Evolutionary conservation across 371 early-diverging fungal genomes (phyloP), one percentile per base, ranked within the genome.

Genomic region (Mortierella sp.): DNA sequence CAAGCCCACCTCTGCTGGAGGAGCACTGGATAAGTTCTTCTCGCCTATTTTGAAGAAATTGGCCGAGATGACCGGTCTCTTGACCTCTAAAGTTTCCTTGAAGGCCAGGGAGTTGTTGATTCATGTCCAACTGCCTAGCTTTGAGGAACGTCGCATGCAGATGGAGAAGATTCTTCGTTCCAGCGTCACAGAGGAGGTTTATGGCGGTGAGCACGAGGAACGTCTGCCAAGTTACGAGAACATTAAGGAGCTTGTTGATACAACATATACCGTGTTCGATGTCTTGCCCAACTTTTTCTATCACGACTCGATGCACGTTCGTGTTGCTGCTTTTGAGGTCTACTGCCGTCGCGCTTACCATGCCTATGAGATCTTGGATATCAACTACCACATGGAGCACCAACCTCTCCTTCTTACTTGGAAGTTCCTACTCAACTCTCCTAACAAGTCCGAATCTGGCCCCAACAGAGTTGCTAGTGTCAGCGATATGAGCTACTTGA

Each of bases 261-360:
- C 96, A 79, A 95, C 96, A 83, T 96, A 96, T 89, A 93, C 96
- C 47, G 96, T 99, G 63, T 91, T 97, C 77, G 99, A 99, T 77
- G 96, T 98, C 32, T 86, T 99, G 73, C 96, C 96, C 75, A 87
- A 89, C 75, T 97, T 99, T 90, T 96, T 99, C 85, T 96, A 94
- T 83, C 92, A 97, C 76, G 84, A 83, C 32, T 91, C 95, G 68
- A 86, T 86, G 40, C 91, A 92, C 70, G 88, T 98, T 68, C 90
- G 93, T 13, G 85, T 96, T 74, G 94, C 96, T 15, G 97, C 99
- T 23, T 86, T 98, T 28, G 96, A 98, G 89, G 96, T 96, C 23
- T 99, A 99, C 86, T 94, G 96, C 65, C 93, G 97, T 67, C 96
- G 95, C 66, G 93, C 97, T 9, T 97, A 97, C 93, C 97, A 98